These are phyloP conservation scores for Rosa rugosa DNA, from an alignment of 306 rosid species.

Conservation along the genomic window DNA sequence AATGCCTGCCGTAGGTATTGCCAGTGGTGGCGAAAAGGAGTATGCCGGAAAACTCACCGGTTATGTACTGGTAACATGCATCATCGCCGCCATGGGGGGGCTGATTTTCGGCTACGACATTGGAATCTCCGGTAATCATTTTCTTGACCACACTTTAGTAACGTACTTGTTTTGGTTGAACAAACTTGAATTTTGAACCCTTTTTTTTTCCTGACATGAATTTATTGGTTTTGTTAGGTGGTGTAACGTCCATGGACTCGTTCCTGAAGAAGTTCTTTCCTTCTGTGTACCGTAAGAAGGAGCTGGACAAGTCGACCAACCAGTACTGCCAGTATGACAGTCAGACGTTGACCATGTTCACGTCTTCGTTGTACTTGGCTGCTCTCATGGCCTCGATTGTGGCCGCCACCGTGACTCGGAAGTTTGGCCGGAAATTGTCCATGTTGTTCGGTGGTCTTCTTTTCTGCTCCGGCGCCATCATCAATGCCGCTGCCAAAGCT, in stretches of 20 bases:
- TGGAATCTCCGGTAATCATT: conserved; percentile 79
- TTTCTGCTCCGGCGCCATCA: conserved; percentile 67
- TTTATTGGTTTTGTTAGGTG: conserved; percentile 44
- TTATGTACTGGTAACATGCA: conserved; percentile 63
- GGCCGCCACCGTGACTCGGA: conserved; percentile 69
- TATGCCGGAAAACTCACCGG: conserved; percentile 81
- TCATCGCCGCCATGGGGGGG: conserved; percentile 97
- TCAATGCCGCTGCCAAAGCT: conserved; percentile 58
- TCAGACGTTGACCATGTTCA: conserved; percentile 68
- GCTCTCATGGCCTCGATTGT: conserved; percentile 79
- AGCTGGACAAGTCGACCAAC: conserved; percentile 26
- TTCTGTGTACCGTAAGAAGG: conserved; percentile 57
- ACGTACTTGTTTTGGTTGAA: not conserved
- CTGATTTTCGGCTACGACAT: conserved; percentile 94
- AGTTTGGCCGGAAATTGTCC: conserved; percentile 68
- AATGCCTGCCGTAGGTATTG: conserved; percentile 74
- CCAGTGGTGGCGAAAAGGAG: conserved; percentile 30
- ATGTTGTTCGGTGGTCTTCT: conserved; percentile 84
- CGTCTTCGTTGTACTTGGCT: conserved; percentile 86
- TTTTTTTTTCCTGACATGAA: not conserved
- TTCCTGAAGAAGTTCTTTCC: conserved; percentile 72
- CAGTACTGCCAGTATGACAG: conserved; percentile 87
- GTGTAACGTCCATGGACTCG: conserved; percentile 90
- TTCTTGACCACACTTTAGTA: not conserved
- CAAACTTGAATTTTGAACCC: not conserved